Percentiles rank a stretch among this genome's conserved stretches.
Conservation (phyloP, 306 rosid genomes). For the Canavalia ensiformis region DNA sequence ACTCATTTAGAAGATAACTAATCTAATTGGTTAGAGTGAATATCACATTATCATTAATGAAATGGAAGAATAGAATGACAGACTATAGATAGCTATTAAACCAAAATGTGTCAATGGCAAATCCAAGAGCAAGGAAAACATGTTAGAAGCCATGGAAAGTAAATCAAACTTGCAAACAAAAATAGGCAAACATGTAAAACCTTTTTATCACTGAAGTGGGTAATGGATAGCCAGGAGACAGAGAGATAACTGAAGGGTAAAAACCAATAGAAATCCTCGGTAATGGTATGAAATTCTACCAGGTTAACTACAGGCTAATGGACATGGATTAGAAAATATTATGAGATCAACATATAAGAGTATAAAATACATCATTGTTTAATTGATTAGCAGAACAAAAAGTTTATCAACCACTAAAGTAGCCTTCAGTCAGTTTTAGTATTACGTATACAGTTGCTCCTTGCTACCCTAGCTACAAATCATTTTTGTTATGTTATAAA, state of each 20-base stretch:
- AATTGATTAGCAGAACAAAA: conserved; percentile 26
- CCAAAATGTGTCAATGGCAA: conserved; percentile 19
- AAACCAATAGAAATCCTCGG: conserved; percentile 17
- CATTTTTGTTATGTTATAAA: neutral
- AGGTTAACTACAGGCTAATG: conserved; percentile 16
- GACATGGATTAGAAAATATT: conserved; percentile 30
- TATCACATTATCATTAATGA: conserved; percentile 6
- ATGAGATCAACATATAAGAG: conserved; percentile 24
- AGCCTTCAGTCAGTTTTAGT: conserved; percentile 25
- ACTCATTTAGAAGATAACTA: neutral
- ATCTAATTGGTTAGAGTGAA: neutral
- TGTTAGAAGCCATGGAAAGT: conserved; percentile 14
- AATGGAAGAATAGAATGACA: conserved; percentile 13
- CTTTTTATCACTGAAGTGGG: conserved; percentile 16
- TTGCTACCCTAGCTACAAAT: conserved; percentile 7
- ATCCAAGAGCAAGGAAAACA: neutral
- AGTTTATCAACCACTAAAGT: conserved; percentile 14
- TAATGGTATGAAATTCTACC: conserved; percentile 2
- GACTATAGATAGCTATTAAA: conserved; percentile 26
- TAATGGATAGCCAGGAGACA: conserved; percentile 7
- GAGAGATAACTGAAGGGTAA: conserved; percentile 11
- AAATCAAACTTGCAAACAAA: conserved; percentile 5
- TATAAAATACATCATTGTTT: neutral
- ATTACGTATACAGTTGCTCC: conserved; percentile 5
- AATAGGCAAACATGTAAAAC: conserved; percentile 33